phyloP scores from a whole-genome alignment of 2,329 filamentous ascomycete genomes.

The Ophiostoma sp. region DNA sequence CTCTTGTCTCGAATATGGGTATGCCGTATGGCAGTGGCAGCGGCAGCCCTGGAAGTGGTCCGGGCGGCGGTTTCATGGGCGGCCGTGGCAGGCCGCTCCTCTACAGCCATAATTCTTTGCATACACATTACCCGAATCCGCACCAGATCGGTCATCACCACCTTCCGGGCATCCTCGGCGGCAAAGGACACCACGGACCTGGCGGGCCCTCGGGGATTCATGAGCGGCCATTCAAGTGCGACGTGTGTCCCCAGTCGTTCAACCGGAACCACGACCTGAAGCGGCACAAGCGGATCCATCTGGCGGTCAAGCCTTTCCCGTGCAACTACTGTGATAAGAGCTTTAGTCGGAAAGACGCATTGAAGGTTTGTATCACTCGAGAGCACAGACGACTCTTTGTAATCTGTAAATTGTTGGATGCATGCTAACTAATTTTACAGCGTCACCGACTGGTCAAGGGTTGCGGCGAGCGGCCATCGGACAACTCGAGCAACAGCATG shows the following conservation, averaged over 20 bases:
- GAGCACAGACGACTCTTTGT: not conserved
- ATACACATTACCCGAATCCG: conserved; percentile 42
- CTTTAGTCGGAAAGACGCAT: conserved; percentile 92
- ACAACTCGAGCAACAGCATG: conserved; percentile 1
- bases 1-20: conserved; percentile 20
- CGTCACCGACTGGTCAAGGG: conserved; percentile 65
- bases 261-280: conserved; percentile 97
- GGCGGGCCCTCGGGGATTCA: conserved; percentile 47
- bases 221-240: conserved; percentile 92
- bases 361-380: conserved; percentile 70
- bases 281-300: conserved; percentile 90
- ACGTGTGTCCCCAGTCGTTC: conserved; percentile 89
- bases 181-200: conserved; percentile 40
- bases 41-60: not conserved
- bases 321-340: conserved; percentile 92
- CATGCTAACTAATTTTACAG: conserved; percentile 38
- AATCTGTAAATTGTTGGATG: not conserved
- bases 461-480: conserved; percentile 47
- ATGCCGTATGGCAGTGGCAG: conserved; percentile 19
- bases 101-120: conserved; percentile 26
- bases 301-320: conserved; percentile 93
- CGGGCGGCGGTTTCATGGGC: not conserved
- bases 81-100: conserved; percentile 21
- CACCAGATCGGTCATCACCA: conserved; percentile 37
- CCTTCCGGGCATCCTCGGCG: conserved; percentile 56